phyloP scores from a whole-genome alignment of 176 grass and related monocot genomes.

The Carex scoparia region DNA sequence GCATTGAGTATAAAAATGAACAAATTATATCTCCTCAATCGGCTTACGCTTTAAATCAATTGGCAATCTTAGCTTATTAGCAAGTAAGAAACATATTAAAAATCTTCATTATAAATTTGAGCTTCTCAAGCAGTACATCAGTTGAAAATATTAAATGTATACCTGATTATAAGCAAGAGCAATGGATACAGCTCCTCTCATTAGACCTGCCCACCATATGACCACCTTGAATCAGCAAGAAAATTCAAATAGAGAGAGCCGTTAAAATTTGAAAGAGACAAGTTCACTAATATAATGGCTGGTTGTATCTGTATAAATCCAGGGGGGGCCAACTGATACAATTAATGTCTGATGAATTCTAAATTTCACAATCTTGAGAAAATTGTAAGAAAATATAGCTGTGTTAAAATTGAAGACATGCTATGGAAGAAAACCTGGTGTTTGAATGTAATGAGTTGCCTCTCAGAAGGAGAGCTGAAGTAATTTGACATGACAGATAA shows the following conservation, averaged over 20 bases:
- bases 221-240: constrained; percentile 40
- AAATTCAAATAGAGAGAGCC: neutral
- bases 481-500: constrained; percentile 64
- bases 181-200: constrained; percentile 80
- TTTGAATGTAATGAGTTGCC: constrained; percentile 63
- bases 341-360: neutral
- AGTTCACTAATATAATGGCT: constrained; percentile 7
- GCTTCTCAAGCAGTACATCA: neutral
- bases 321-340: neutral
- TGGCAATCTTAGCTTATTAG: neutral
- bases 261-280: neutral
- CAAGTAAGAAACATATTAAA: neutral
- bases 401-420: neutral
- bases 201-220: constrained; percentile 95
- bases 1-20: neutral
- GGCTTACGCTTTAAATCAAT: constrained; percentile 3
- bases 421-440: constrained; percentile 52
- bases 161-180: constrained; percentile 85
- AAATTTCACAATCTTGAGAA: neutral
- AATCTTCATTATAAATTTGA: neutral
- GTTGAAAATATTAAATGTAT: neutral
- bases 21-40: neutral
- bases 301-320: neutral
- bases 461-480: constrained; percentile 56
- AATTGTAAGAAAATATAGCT: neutral